These are phyloP conservation scores for Fusarium camptoceras DNA, from an alignment of 2,329 filamentous ascomycete genomes.

Conservation along the genomic window DNA sequence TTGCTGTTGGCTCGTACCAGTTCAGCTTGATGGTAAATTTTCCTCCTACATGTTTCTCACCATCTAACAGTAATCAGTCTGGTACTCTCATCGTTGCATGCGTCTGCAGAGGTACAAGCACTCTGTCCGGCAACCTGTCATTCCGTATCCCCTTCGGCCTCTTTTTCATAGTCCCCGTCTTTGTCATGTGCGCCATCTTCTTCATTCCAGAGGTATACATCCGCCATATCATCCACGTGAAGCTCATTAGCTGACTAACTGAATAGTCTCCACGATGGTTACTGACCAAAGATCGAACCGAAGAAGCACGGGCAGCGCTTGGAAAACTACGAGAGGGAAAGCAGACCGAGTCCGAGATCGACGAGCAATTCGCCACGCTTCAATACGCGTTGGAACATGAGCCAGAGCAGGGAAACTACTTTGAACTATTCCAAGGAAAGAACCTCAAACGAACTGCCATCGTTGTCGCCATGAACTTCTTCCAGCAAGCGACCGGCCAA, in stretches of 20 bases:
- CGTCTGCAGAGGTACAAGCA: slow-evolving; percentile 39
- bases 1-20: slow-evolving; percentile 53
- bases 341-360: slow-evolving; percentile 36
- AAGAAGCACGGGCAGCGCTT: slow-evolving; percentile 30
- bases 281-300: slow-evolving; percentile 27
- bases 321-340: slow-evolving; percentile 21
- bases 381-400: slow-evolving; percentile 29
- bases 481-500: slow-evolving; percentile 39
- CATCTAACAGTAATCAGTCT: neutral
- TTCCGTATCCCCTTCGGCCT: slow-evolving; percentile 42
- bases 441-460: slow-evolving; percentile 35
- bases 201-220: slow-evolving; percentile 39
- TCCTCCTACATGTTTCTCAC: neutral
- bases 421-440: slow-evolving; percentile 19
- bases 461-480: slow-evolving; percentile 28
- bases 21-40: slow-evolving; percentile 29
- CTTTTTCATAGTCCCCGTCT: slow-evolving; percentile 39
- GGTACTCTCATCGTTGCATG: neutral
- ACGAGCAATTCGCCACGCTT: slow-evolving; percentile 27
- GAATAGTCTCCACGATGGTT: slow-evolving; percentile 43
- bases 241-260: neutral
- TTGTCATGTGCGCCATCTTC: slow-evolving; percentile 27
- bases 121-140: slow-evolving; percentile 31
- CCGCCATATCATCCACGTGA: neutral
- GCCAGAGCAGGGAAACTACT: slow-evolving; percentile 27